Conservation (phyloP, 2,329 filamentous ascomycete species). For the Grosmannia clavigera region DNA sequence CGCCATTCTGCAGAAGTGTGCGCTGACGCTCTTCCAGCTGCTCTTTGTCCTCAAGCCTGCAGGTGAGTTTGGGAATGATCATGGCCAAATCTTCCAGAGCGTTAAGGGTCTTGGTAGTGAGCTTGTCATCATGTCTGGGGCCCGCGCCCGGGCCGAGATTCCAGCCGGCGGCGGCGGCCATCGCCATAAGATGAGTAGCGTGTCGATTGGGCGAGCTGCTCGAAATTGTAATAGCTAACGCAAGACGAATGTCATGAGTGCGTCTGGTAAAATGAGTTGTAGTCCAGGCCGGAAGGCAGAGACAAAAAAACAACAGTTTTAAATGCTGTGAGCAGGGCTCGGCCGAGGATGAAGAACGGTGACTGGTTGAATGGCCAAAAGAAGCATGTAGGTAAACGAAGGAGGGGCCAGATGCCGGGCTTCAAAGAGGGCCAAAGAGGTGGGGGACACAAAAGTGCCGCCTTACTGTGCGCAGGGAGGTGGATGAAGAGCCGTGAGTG, state of each 20-base stretch:
- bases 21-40: constrained; percentile 63
- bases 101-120: not conserved
- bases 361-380: not conserved
- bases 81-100: constrained; percentile 8
- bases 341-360: not conserved
- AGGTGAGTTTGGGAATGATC: not conserved
- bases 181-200: constrained; percentile 1
- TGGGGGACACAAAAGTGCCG: not conserved
- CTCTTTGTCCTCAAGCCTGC: constrained; percentile 65
- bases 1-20: not conserved
- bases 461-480: not conserved
- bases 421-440: not conserved
- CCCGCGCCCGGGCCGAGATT: constrained; percentile 8
- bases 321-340: not conserved
- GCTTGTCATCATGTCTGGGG: not conserved
- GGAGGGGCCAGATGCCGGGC: not conserved
- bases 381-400: not conserved
- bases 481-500: not conserved
- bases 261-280: not conserved
- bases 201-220: not conserved
- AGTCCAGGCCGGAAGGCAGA: not conserved
- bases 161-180: constrained; percentile 8
- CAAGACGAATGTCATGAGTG: not conserved
- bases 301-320: not conserved
- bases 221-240: not conserved